Percentiles rank a stretch among this genome's conserved stretches.
Conservation (phyloP, 176 grass and related monocot species). For the Secale cereale region DNA sequence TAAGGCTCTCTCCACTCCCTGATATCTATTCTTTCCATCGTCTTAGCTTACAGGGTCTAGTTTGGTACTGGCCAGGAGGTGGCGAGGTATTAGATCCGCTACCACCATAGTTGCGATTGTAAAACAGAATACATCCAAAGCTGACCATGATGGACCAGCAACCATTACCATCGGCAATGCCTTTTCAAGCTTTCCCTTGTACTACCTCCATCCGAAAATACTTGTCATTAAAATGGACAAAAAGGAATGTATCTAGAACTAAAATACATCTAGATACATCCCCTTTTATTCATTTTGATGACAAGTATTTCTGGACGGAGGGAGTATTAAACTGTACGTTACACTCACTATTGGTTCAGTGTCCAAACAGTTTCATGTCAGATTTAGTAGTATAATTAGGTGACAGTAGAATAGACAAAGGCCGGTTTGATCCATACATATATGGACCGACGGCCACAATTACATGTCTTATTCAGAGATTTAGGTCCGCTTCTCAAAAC, state of each 20-base stretch:
- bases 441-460: neutral
- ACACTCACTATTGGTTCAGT: neutral
- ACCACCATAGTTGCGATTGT: neutral
- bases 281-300: too few species aligned
- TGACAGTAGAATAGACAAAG: too few species aligned
- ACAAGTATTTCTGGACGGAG: too few species aligned
- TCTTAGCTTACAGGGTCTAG: too few species aligned
- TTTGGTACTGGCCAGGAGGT: too few species aligned
- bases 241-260: too few species aligned
- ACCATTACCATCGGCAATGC: neutral
- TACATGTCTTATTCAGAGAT: neutral
- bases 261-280: too few species aligned
- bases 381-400: neutral
- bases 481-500: neutral
- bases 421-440: neutral
- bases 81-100: conserved; percentile 14
- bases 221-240: too few species aligned
- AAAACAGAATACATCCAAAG: conserved; percentile 6
- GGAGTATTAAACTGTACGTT: neutral
- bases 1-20: too few species aligned
- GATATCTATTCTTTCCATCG: too few species aligned
- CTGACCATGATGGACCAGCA: neutral
- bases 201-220: too few species aligned
- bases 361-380: neutral
- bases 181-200: neutral